Percentiles rank a stretch among this genome's conserved stretches.
Conservation (phyloP, 192 early-diverging fungal species). For the Backusella westeae region DNA sequence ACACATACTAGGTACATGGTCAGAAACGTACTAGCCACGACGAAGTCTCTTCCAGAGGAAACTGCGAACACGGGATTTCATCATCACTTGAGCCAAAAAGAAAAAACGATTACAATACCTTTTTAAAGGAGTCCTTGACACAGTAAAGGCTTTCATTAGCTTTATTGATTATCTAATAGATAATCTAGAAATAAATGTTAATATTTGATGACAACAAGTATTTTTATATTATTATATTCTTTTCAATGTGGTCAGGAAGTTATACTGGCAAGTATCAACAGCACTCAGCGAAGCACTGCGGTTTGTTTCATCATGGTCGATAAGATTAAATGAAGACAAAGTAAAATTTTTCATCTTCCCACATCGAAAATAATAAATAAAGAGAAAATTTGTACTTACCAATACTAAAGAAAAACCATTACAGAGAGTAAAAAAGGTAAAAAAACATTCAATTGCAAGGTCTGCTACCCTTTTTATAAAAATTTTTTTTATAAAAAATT, state of each 20-base stretch:
- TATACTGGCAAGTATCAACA: slow-evolving; percentile 45
- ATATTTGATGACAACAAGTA: not conserved
- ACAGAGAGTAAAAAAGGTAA: not conserved
- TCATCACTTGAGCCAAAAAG: slow-evolving; percentile 30
- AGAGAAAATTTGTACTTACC: not conserved
- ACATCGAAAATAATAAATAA: slow-evolving; percentile 8
- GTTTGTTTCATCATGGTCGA: slow-evolving; percentile 43
- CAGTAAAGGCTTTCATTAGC: not conserved
- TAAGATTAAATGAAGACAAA: slow-evolving; percentile 38
- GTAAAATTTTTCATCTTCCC: slow-evolving; percentile 21
- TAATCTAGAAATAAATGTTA: not conserved
- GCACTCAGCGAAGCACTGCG: slow-evolving; percentile 43
- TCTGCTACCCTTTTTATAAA: not conserved
- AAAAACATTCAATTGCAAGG: not conserved
- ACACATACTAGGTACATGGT: not conserved
- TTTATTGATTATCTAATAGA: not conserved
- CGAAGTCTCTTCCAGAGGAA: slow-evolving; percentile 37
- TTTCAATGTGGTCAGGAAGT: slow-evolving; percentile 31
- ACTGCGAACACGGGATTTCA: slow-evolving; percentile 41
- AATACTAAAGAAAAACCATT: not conserved
- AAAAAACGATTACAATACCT: slow-evolving; percentile 6
- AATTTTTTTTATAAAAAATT: not conserved
- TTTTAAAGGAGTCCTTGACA: not conserved
- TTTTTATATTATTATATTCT: slow-evolving; percentile 2
- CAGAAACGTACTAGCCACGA: slow-evolving; percentile 16